Percentiles rank a stretch among this genome's conserved stretches.
phyloP scores from a whole-genome alignment of 2,329 filamentous ascomycete species.

The Paramyrothecium roridum region DNA sequence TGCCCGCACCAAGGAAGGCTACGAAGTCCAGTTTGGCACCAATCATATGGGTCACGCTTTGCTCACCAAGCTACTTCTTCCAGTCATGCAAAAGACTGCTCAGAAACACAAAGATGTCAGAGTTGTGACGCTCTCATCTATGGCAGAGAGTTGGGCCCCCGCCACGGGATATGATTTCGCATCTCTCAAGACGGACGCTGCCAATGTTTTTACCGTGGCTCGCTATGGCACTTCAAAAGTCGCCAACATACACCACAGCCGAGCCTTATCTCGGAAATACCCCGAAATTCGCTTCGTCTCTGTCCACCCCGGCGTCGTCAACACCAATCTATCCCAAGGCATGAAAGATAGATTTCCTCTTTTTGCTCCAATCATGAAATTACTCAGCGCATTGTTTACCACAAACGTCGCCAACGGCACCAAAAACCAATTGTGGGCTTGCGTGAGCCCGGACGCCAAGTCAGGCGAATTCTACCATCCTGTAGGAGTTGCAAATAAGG shows the following conservation, averaged over 20 bases:
- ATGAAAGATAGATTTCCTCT: neutral
- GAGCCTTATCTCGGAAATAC: neutral
- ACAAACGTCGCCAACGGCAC: neutral
- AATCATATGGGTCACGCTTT: slow-evolving; percentile 45
- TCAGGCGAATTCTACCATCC: slow-evolving; percentile 4
- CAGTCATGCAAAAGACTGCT: slow-evolving; percentile 15
- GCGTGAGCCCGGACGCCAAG: neutral
- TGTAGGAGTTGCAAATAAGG: neutral
- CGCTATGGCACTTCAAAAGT: slow-evolving; percentile 5
- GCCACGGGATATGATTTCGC: neutral
- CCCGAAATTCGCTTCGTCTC: neutral
- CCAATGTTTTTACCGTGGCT: neutral
- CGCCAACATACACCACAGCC: slow-evolving; percentile 1
- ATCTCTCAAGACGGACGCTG: slow-evolving; percentile 1
- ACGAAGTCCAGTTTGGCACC: slow-evolving; percentile 41
- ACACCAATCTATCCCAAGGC: neutral
- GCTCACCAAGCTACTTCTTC: slow-evolving; percentile 30
- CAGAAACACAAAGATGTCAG: neutral
- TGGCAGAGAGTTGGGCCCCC: neutral
- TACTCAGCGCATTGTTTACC: neutral
- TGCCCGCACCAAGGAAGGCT: slow-evolving; percentile 35
- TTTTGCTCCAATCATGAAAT: neutral
- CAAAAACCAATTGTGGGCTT: slow-evolving; percentile 2
- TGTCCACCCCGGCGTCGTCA: slow-evolving; percentile 3
- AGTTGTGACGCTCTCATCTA: neutral